phyloP scores from a whole-genome alignment of 257 asterid species.

The Verbascum thapsus region DNA sequence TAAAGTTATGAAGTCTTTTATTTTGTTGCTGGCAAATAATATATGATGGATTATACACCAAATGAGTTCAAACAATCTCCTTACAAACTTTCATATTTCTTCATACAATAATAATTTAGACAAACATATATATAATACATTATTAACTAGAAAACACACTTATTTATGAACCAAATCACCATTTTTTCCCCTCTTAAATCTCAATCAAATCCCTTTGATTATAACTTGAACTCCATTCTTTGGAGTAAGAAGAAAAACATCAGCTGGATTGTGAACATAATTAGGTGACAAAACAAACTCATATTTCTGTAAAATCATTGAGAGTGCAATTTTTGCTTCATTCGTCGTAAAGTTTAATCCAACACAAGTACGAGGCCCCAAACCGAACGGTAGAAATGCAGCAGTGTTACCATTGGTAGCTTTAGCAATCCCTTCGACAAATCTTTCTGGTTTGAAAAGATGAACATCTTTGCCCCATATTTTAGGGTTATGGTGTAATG shows the following conservation, averaged over 20 bases:
- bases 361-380: conserved; percentile 63
- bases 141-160: too few relatives aligned
- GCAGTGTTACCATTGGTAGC: conserved; percentile 54
- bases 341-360: conserved; percentile 59
- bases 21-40: too few relatives aligned
- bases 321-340: conserved; percentile 56
- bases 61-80: too few relatives aligned
- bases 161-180: background rate
- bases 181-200: background rate
- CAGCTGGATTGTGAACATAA: conserved; percentile 53
- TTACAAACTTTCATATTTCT: conserved; percentile 5
- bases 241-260: conserved; percentile 50
- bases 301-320: conserved; percentile 56
- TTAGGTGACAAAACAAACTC: conserved; percentile 45
- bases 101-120: background rate
- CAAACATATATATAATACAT: background rate
- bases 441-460: conserved; percentile 61
- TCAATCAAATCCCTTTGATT: conserved; percentile 40
- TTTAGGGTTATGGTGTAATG: conserved; percentile 49
- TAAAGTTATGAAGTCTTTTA: too few relatives aligned
- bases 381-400: conserved; percentile 60
- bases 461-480: conserved; percentile 63
- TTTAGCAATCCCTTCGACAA: conserved; percentile 52
- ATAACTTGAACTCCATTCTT: conserved; percentile 53
- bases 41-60: too few relatives aligned